These are phyloP conservation scores for Mycena chlorophos DNA, from an alignment of 768 basidiomycete species.

Conservation along the genomic window DNA sequence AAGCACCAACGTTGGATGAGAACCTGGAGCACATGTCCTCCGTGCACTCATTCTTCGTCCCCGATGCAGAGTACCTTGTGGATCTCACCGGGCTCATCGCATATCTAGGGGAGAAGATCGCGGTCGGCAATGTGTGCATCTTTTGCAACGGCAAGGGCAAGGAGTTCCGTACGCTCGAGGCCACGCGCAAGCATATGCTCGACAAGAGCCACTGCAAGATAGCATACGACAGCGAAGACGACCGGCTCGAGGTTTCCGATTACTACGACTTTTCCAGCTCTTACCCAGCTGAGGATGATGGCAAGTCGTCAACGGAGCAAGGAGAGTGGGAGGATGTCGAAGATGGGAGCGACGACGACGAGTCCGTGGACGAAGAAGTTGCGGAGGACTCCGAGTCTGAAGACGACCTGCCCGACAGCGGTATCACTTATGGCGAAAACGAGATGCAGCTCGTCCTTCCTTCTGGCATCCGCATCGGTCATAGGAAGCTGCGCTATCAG, in stretches of 20 bases:
- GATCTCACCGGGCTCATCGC: conserved; percentile 79
- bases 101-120: conserved; percentile 91
- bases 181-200: conserved; percentile 92
- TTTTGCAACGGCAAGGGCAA: conserved; percentile 82
- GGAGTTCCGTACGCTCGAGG: conserved; percentile 82
- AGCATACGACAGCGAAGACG: conserved; percentile 78
- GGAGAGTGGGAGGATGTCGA: conserved; percentile 35
- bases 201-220: conserved; percentile 98
- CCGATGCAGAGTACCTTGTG: conserved; percentile 87
- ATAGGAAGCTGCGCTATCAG: conserved; percentile 87
- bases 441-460: conserved; percentile 88
- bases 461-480: conserved; percentile 89
- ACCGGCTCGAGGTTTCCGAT: conserved; percentile 86
- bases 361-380: conserved; percentile 30
- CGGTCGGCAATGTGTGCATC: conserved; percentile 90
- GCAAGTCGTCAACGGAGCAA: conserved; percentile 28
- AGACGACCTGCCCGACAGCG: conserved; percentile 48
- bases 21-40: conserved; percentile 87
- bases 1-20: conserved; percentile 52
- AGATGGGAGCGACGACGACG: conserved; percentile 35
- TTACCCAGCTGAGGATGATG: conserved; percentile 56
- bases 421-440: conserved; percentile 77
- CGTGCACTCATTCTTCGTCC: conserved; percentile 92
- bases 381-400: conserved; percentile 43
- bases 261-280: conserved; percentile 89